phyloP scores from a whole-genome alignment of 2,329 filamentous ascomycete species.

The Aspergillus puulaauensis region DNA sequence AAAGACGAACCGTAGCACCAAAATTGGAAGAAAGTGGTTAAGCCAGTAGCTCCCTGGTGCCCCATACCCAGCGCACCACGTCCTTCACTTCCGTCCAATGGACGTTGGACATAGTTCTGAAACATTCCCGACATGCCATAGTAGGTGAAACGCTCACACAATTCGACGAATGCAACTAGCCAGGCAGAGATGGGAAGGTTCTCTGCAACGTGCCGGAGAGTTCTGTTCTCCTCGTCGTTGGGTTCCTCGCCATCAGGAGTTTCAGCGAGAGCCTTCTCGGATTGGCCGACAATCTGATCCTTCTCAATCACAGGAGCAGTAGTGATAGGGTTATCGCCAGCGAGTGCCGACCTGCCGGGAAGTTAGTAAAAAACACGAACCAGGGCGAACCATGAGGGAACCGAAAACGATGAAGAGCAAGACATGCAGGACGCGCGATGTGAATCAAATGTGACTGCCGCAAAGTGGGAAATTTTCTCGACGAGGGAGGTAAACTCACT shows the following conservation, averaged over 20 bases:
- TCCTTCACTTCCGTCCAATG: constrained; percentile 38
- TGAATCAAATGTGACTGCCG: background rate
- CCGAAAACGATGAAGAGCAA: background rate
- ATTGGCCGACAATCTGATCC: constrained; percentile 20
- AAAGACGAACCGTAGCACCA: constrained; percentile 49
- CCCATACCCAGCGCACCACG: constrained; percentile 45
- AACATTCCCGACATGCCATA: constrained; percentile 56
- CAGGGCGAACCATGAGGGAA: background rate
- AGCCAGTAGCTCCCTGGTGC: constrained; percentile 47
- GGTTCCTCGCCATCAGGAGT: constrained; percentile 54
- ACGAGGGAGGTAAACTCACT: constrained; percentile 21
- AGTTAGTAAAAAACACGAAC: background rate
- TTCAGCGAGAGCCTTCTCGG: constrained; percentile 30
- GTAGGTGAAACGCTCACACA: constrained; percentile 60
- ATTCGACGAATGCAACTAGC: constrained; percentile 57
- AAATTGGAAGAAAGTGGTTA: constrained; percentile 56
- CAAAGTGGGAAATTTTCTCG: background rate
- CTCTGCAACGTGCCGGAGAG: constrained; percentile 55
- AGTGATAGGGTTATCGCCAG: constrained; percentile 17
- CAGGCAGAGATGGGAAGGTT: constrained; percentile 56
- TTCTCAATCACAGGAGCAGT: constrained; percentile 26
- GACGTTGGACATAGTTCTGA: constrained; percentile 55
- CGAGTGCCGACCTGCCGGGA: constrained; percentile 14
- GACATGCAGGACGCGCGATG: background rate
- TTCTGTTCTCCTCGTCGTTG: constrained; percentile 51